Conservation (phyloP, 768 basidiomycete genomes). For the Lactarius indigo region DNA sequence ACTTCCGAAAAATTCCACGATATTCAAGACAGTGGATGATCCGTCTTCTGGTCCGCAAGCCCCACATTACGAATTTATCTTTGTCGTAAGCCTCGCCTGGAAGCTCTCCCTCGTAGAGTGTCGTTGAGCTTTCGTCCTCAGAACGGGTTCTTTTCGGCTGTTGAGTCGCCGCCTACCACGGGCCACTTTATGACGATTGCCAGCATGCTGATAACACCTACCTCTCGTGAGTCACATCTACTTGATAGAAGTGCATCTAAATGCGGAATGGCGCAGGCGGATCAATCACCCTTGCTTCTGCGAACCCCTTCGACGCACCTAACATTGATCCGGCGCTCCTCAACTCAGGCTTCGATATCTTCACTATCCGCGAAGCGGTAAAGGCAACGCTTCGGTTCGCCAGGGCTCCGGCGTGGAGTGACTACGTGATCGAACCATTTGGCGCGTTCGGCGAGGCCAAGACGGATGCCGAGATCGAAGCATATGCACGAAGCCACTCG, state of each 20-base stretch:
- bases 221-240: constrained; percentile 16
- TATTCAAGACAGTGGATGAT: constrained; percentile 15
- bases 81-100: too few relatives aligned
- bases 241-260: too few relatives aligned
- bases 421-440: background rate
- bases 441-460: background rate
- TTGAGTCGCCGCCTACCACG: too few relatives aligned
- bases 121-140: too few relatives aligned
- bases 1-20: constrained; percentile 12
- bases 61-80: too few relatives aligned
- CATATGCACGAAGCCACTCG: constrained; percentile 22
- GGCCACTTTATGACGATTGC: constrained; percentile 26
- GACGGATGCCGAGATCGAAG: constrained; percentile 26
- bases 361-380: constrained; percentile 6
- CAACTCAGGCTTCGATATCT: constrained; percentile 6
- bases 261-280: too few relatives aligned
- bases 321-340: constrained; percentile 29
- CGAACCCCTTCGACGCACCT: constrained; percentile 30
- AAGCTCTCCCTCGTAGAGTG: too few relatives aligned
- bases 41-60: too few relatives aligned
- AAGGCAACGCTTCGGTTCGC: constrained; percentile 1
- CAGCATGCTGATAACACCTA: constrained; percentile 25
- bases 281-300: too few relatives aligned
- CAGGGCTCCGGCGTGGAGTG: constrained; percentile 9
- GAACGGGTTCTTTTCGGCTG: too few relatives aligned